Percentiles rank a stretch among this genome's conserved stretches.
Conservation (phyloP, 768 basidiomycete genomes). For the Suillus luteus region DNA sequence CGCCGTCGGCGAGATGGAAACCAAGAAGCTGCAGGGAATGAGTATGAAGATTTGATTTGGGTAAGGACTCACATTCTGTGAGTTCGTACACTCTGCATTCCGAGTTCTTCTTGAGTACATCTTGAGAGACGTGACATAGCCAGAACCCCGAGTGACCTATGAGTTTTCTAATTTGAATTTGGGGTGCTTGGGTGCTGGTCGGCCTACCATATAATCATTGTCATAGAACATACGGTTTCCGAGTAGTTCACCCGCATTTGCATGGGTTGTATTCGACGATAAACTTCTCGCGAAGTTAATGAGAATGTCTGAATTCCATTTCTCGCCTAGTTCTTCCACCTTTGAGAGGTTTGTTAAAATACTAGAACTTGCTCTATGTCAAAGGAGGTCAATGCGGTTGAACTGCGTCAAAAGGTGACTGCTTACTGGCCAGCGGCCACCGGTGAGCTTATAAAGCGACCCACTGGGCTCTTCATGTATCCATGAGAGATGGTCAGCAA, state of each 20-base stretch:
- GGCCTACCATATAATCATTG: conserved; percentile 67
- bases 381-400: conserved; percentile 5
- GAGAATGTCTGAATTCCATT: conserved; percentile 51
- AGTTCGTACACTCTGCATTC: conserved; percentile 67
- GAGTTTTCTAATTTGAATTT: neutral
- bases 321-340: conserved; percentile 49
- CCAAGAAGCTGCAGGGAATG: conserved; percentile 49
- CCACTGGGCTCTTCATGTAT: conserved; percentile 53
- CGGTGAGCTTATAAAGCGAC: conserved; percentile 69
- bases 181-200: neutral
- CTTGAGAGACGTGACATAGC: conserved; percentile 61
- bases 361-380: conserved; percentile 52
- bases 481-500: conserved; percentile 2
- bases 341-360: conserved; percentile 60
- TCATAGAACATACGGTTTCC: conserved; percentile 71
- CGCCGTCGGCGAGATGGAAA: conserved; percentile 71
- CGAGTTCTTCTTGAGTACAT: conserved; percentile 61
- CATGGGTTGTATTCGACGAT: conserved; percentile 38
- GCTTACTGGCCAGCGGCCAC: conserved; percentile 48
- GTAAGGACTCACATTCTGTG: conserved; percentile 50
- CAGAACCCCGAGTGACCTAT: conserved; percentile 64
- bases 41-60: neutral
- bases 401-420: neutral
- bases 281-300: conserved; percentile 42
- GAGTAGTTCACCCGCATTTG: conserved; percentile 52